Percentiles rank a stretch among this genome's conserved stretches.
Conservation (phyloP, 208 protist species). For the Kentomonas sorsogonicus region DNA sequence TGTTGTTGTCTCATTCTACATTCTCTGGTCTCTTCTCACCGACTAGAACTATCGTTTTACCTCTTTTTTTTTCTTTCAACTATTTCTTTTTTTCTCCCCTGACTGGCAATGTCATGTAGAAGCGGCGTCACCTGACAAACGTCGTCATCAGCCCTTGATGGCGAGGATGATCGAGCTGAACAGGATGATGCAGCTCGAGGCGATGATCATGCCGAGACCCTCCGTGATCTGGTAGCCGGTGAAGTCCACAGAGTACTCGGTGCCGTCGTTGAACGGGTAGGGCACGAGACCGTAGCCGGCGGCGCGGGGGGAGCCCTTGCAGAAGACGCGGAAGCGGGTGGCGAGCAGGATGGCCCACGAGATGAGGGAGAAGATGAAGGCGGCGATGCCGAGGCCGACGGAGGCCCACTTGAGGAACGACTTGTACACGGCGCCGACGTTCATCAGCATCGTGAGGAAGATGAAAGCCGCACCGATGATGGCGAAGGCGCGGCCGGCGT, state of each 20-base stretch:
- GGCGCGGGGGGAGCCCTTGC: slow-evolving; percentile 11
- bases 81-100: not conserved
- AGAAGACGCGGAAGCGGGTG: slow-evolving; percentile 39
- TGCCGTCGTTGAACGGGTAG: slow-evolving; percentile 14
- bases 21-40: too few relatives aligned
- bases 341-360: slow-evolving; percentile 33
- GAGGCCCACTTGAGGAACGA: slow-evolving; percentile 26
- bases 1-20: too few relatives aligned
- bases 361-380: slow-evolving; percentile 33
- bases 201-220: slow-evolving; percentile 50
- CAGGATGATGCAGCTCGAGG: slow-evolving; percentile 22
- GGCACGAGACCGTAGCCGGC: not conserved
- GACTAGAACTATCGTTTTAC: slow-evolving; percentile 4
- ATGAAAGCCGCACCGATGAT: slow-evolving; percentile 39
- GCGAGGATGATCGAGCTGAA: slow-evolving; percentile 26
- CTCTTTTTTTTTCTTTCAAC: slow-evolving; percentile 1
- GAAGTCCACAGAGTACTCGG: slow-evolving; percentile 30
- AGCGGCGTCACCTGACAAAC: too few relatives aligned
- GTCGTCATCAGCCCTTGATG: slow-evolving; percentile 37
- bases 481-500: slow-evolving; percentile 27
- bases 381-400: slow-evolving; percentile 17
- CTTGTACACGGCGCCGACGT: slow-evolving; percentile 38
- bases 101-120: too few relatives aligned
- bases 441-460: slow-evolving; percentile 22
- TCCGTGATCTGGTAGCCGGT: slow-evolving; percentile 36